Base-by-base conservation (phyloP, 306 rosid genomes). In the Cucurbita argyrosperma region DNA sequence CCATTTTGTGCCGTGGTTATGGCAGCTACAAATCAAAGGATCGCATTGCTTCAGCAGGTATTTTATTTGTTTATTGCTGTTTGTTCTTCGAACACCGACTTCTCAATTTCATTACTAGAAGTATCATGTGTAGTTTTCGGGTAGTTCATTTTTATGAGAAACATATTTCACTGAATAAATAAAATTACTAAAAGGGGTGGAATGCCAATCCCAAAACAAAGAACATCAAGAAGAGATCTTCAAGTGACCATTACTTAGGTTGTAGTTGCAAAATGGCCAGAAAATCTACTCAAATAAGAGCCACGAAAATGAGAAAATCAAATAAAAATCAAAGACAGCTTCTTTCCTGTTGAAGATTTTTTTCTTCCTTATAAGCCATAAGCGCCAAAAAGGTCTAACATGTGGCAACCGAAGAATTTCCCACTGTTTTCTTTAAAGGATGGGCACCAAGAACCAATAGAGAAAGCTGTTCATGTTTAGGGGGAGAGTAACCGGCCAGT, bases 1-100 rank as follows among this genome's bases (percentile, higher is more conserved):
- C 99, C 99, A 1, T 95, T 95, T 70, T 95, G 99, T 81, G 99
- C 97, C 11, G 85, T 89, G 7, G 99, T 95, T 11, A 91, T 91
- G 97, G 91, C 96, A 0, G 90, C 99, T 6, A 84, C 97, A 2
- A 95, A 95, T 75, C 99, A 91, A 82, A 87, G 99, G 83, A 95
- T 95, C 7, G 91, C 97, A 0, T 79, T 95, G 66, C 97, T 91
- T 83, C 97, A 95, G 77, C 99, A 88, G 97, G 99, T 89, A 78
- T 63, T 16, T 6, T 21, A 11, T 74, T 67, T 16, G 12, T 38
- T 13, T 72, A 8, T 47, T 47, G 74, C 58, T 8, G 0, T 60
- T 60, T 35, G 23, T 14, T 40, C 26, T 9, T 49, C 0, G 40
- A 21, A 14, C 19, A 12, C 8, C 3, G 42, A 23, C 18, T 30